Base-by-base conservation (phyloP, 768 basidiomycete genomes). In the Macrolepiota dolichaula region DNA sequence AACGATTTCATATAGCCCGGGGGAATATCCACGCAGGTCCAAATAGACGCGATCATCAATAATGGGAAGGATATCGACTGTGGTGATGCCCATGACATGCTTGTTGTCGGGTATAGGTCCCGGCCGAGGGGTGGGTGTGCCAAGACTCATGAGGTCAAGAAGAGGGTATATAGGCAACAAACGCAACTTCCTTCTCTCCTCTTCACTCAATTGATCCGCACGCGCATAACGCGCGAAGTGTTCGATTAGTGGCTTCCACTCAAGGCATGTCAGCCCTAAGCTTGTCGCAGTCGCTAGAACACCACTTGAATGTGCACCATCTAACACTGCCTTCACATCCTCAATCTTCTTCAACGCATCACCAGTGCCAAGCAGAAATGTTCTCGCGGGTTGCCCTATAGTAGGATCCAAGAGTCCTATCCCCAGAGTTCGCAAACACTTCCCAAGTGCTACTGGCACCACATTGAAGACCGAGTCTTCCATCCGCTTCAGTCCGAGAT, bases 101-200 rank as follows among this genome's bases (percentile, higher is more conserved):
- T 61, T 47, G 29, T 55, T 55, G 7, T 61, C 53, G 2, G 59
- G 59, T 6, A 61, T 55, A 2, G 59, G 32, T 1, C 51, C 51
- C 1, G 59, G 59, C n/a, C 15, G 27, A 0, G 59, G 32, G 11
- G 35, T 47, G 7, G n/a, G 52, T 9, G 24, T 25, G 17, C 25
- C 35, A 17, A 46, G 19, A 12, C 24, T 24, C 3, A 24, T n/a
- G 3, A 44, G 47, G 15, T 54, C 36, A n/a, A 61, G 52, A 12
- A 61, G 4, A 19, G 59, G 59, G 22, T 55, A 61, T 22, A 61
- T 61, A 0, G 59, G 59, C 17, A 61, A 47, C 2, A 29, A 40
- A 10, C 59, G 52, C 15, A 61, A 17, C 36, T 61, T 61, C 29
- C 35, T 47, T 10, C 44, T 40, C 17, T 47, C 42, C 9, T 49